These are phyloP conservation scores for Suhomyces maxii DNA, from an alignment of 1,139 yeast genomes.

Conservation along the genomic window DNA sequence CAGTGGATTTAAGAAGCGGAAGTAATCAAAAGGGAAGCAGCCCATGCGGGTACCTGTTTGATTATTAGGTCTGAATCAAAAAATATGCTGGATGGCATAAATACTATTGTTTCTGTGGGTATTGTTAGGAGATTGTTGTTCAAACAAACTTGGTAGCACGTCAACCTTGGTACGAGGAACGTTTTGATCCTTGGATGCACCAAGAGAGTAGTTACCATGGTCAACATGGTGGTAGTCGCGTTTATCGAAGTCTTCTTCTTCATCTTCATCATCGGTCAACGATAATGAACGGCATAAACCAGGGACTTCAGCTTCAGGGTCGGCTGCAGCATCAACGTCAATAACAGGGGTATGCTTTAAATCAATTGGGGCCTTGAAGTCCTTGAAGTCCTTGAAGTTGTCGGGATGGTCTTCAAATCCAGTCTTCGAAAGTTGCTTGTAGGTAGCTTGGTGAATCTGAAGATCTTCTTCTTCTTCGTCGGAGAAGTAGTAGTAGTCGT, in stretches of 20 bases:
- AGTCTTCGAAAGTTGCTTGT: slow-evolving; percentile 18
- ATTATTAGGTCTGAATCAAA: slow-evolving; percentile 9
- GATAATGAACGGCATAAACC: slow-evolving; percentile 26
- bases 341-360: too few species aligned
- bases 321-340: background rate
- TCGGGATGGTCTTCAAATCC: too few species aligned
- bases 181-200: background rate
- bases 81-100: slow-evolving; percentile 24
- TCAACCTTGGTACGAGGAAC: slow-evolving; percentile 1
- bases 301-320: slow-evolving; percentile 18
- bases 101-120: slow-evolving; percentile 26
- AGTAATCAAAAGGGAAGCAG: too few species aligned
- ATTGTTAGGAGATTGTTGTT: slow-evolving; percentile 6
- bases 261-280: slow-evolving; percentile 30
- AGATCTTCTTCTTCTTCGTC: slow-evolving; percentile 12
- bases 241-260: slow-evolving; percentile 14
- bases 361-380: too few species aligned
- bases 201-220: slow-evolving; percentile 3
- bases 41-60: background rate
- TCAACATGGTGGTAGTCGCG: slow-evolving; percentile 2
- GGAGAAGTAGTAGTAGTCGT: slow-evolving; percentile 34
- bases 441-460: slow-evolving; percentile 23
- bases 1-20: too few species aligned
- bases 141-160: slow-evolving; percentile 6
- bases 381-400: too few species aligned